These are phyloP conservation scores for Colletotrichum endophyticum DNA, from an alignment of 2,329 filamentous ascomycete species.

Conservation along the genomic window DNA sequence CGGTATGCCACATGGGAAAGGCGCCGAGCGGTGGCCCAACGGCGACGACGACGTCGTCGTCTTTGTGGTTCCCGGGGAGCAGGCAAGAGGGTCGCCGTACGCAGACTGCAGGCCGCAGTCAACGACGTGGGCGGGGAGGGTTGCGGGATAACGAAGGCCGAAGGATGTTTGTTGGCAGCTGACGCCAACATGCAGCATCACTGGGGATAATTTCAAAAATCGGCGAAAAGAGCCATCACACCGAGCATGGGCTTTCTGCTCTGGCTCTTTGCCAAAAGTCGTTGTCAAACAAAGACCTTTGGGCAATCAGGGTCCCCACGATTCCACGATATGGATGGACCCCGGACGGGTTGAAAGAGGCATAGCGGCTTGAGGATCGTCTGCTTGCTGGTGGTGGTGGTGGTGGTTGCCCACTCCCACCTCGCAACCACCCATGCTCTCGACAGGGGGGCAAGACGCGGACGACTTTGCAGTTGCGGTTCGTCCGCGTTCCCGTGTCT, in stretches of 20 bases:
- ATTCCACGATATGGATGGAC: slow-evolving; percentile 8
- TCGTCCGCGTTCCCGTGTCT: slow-evolving; percentile 4
- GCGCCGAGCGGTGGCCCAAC: background rate
- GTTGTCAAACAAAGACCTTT: background rate
- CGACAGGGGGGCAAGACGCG: background rate
- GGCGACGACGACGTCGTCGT: background rate
- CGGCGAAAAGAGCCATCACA: background rate
- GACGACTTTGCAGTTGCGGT: background rate
- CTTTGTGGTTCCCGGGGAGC: background rate
- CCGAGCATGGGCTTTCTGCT: background rate
- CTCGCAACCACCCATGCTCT: background rate
- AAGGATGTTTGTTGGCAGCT: background rate
- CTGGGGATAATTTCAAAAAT: background rate
- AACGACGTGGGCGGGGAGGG: background rate
- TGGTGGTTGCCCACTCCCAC: background rate
- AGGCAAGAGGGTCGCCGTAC: background rate
- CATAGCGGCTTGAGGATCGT: slow-evolving; percentile 8
- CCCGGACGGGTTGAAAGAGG: background rate
- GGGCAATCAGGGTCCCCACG: slow-evolving; percentile 12
- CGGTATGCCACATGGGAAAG: background rate
- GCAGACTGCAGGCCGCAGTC: background rate
- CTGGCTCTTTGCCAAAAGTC: background rate
- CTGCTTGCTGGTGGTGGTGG: background rate
- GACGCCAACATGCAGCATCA: background rate
- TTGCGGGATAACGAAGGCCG: background rate